A percentile compares a stretch with the other conserved stretches of the same genome.
These are phyloP conservation scores for Penicillium sp. DNA, from an alignment of 2,329 filamentous ascomycete species.

Conservation along the genomic window DNA sequence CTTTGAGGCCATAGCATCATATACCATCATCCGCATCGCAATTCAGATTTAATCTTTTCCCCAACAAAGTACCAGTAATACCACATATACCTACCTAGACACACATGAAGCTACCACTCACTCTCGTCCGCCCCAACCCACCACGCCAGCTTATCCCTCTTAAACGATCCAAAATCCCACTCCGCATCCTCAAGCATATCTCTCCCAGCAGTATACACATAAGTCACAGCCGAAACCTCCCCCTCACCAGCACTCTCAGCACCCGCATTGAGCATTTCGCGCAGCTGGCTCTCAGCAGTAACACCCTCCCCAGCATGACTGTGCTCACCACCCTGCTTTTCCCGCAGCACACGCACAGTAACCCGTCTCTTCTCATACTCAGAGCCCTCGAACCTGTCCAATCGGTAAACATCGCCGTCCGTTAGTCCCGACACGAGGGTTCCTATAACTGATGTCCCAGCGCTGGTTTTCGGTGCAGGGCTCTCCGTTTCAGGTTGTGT, in stretches of 20 bases:
- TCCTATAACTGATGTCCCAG: constrained; percentile 61
- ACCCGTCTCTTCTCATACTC: constrained; percentile 63
- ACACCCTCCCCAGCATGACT: constrained; percentile 17
- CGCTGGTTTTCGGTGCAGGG: neutral
- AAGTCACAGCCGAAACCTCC: constrained; percentile 57
- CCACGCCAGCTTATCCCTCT: constrained; percentile 65
- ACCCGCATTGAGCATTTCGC: constrained; percentile 43
- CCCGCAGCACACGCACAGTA: constrained; percentile 41
- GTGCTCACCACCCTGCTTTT: constrained; percentile 1
- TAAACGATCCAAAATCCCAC: constrained; percentile 87
- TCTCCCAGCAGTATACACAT: constrained; percentile 57
- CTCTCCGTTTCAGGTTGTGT: neutral
- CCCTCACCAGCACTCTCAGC: constrained; percentile 53
- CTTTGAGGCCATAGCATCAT: constrained; percentile 15
- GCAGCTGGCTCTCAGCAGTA: constrained; percentile 32
- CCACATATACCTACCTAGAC: neutral
- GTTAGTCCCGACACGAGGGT: constrained; percentile 76
- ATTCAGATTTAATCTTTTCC: neutral
- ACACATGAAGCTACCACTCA: constrained; percentile 34
- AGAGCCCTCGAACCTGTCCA: constrained; percentile 78
- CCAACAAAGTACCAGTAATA: neutral
- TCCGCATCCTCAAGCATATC: constrained; percentile 64
- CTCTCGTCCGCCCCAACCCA: constrained; percentile 53
- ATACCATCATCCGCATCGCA: constrained; percentile 20
- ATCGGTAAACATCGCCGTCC: constrained; percentile 66